Base-by-base conservation (phyloP, 1,284 basidiomycete genomes). In the Coniophora puteana region DNA sequence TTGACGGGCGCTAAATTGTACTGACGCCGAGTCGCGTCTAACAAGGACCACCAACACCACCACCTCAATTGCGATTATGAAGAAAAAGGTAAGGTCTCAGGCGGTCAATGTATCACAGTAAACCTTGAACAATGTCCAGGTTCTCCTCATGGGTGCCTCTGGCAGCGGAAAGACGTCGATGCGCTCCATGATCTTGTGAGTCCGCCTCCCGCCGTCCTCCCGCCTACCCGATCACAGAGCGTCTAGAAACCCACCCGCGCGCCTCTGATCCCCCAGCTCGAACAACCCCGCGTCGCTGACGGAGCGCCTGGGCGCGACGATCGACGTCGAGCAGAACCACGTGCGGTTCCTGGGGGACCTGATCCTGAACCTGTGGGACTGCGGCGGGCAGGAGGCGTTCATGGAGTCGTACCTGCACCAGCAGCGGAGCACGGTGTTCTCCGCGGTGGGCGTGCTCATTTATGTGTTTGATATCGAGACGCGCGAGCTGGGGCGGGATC, bases 161-260 rank as follows among this genome's bases (percentile, higher is more conserved):
- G 93, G 85, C 46, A 88, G 83, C 54, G 84, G 85, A 41, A 89
- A 88, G 74, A 98, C 96, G 11, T 97, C 94, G 7, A 99, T 99
- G 95, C 83, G 95, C 35, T 94, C 93, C 20, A 87, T 99, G 65
- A 97, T 99, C 58, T 99, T 99, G 91, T 93, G 64, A 67, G 89
- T 69, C 33, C 14, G 24, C 40, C 28, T 35, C 42, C 31, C 44
- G 27, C 28, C 40, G 29, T 45, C 40, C 23, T 7, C 6, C 14
- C 14, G n/a, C 8, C n/a, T 23, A 12, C 29, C 17, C 5, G 27
- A 7, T 18, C 17, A 17, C 7, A 24, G 5, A 14, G 24, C 12
- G 10, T 36, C 31, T 16, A 14, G n/a, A n/a, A n/a, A n/a, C n/a
- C n/a, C n/a, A n/a, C n/a, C n/a, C n/a, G 36, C 29, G 43, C 41